phyloP scores from a whole-genome alignment of 352 stramenopile species.

The Pythium pectinolyticum region DNA sequence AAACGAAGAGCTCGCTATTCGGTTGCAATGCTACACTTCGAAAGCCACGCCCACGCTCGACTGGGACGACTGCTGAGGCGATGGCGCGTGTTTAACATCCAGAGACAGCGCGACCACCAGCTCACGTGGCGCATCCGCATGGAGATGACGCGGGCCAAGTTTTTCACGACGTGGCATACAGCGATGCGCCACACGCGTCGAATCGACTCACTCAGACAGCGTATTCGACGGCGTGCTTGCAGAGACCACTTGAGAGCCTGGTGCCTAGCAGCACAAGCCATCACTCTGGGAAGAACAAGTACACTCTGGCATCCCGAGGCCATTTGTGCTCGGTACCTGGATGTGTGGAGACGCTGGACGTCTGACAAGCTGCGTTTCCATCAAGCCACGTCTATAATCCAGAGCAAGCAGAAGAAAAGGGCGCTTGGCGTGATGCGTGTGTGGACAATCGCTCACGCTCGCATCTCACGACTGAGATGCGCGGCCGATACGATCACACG shows the following conservation, averaged over 20 bases:
- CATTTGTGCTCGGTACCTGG: conserved; percentile 11
- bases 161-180: conserved; percentile 15
- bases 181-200: background rate
- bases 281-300: conserved; percentile 4
- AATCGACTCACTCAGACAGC: background rate
- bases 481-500: conserved; percentile 13
- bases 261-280: background rate
- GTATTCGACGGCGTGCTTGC: background rate
- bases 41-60: background rate
- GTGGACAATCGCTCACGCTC: conserved; percentile 8
- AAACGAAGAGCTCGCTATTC: background rate
- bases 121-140: conserved; percentile 12
- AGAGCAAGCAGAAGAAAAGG: background rate
- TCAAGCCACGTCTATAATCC: background rate
- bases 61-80: conserved; percentile 3
- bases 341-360: conserved; percentile 16
- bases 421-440: conserved; percentile 11
- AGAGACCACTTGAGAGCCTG: conserved; percentile 10
- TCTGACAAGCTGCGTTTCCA: conserved; percentile 9
- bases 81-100: conserved; percentile 17
- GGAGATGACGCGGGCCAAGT: conserved; percentile 15
- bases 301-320: conserved; percentile 23
- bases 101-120: conserved; percentile 13
- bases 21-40: background rate
- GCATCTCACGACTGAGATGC: background rate